Base-by-base conservation (phyloP, 2,329 filamentous ascomycete species). In the Aspergillus piperis region DNA sequence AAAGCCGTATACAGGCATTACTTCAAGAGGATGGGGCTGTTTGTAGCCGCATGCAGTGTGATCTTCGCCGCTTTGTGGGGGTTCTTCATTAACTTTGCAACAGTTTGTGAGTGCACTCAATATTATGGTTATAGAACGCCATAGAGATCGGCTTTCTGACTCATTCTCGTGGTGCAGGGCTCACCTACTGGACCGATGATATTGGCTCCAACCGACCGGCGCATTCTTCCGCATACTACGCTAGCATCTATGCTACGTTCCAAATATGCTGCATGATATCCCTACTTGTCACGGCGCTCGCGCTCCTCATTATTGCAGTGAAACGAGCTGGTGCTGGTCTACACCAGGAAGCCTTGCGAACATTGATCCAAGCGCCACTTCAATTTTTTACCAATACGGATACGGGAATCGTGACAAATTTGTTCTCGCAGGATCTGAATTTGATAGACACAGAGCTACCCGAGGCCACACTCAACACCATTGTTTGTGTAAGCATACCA, bases 361-460 rank as follows among this genome's bases (percentile, higher is more conserved):
- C 61, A 10, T 49, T 65, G 17, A 49, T 64, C 41, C 69, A 68
- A 36, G 77, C 78, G 19, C 74, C 76, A 19, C 69, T 80, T 66
- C 73, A 71, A 1, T 82, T 81, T 67, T 80, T 82, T 58, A 70
- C 76, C 0, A 73, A 71, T 2, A 80, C 77, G 0, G 79, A 82
- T 62, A 76, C 75, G 11, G 80, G 80, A n/a, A 71, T 77, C 13
- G 79, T 75, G 2, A 70, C 77, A n/a, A 82, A 82, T 60, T 69
- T 77, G 21, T 82, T 83, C 65, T 77, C 74, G n/a, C 80, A 82
- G 61, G 80, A 83, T 67, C 69, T 82, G 4, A 70, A 75, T 55
- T 68, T 82, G n/a, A 78, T 82, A 13, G 80, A 82, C 53, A 76
- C 71, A 60, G 74, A 79, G 49, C 66, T 82, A 10, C 61, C 63